These are phyloP conservation scores for Parachaetomium inaequale DNA, from an alignment of 495 filamentous ascomycete genomes.

Conservation along the genomic window DNA sequence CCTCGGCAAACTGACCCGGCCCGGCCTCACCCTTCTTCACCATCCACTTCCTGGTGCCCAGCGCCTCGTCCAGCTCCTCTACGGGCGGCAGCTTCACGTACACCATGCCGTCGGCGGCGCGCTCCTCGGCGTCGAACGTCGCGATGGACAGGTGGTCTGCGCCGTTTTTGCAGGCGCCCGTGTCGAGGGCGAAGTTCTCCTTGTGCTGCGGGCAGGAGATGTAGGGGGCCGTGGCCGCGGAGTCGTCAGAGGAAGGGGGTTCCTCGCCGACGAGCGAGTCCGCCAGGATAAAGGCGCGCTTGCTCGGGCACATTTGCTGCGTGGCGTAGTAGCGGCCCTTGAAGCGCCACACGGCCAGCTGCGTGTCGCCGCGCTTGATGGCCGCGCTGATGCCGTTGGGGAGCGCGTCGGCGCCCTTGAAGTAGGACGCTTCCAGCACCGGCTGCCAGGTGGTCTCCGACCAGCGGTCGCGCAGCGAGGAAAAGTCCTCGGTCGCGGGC, in stretches of 20 bases:
- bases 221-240: slow-evolving; percentile 56
- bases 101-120: slow-evolving; percentile 53
- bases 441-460: slow-evolving; percentile 77
- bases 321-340: slow-evolving; percentile 81
- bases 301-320: slow-evolving; percentile 98
- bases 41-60: slow-evolving; percentile 83
- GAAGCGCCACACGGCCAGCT: slow-evolving; percentile 87
- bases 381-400: slow-evolving; percentile 67
- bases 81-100: slow-evolving; percentile 83
- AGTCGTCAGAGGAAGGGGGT: slow-evolving; percentile 46
- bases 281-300: slow-evolving; percentile 83
- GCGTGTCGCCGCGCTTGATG: slow-evolving; percentile 86
- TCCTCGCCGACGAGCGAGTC: slow-evolving; percentile 89
- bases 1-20: slow-evolving; percentile 58
- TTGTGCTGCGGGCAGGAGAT: slow-evolving; percentile 92
- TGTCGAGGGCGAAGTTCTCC: slow-evolving; percentile 77
- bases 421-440: slow-evolving; percentile 68
- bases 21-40: slow-evolving; percentile 67
- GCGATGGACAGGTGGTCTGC: slow-evolving; percentile 66
- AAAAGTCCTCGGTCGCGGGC: slow-evolving; percentile 48
- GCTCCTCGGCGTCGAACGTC: slow-evolving; percentile 76
- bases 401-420: slow-evolving; percentile 58
- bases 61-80: slow-evolving; percentile 75
- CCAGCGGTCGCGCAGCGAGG: slow-evolving; percentile 62
- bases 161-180: slow-evolving; percentile 76